Conservation (phyloP, 2,329 filamentous ascomycete genomes). For the Knoxdaviesia proteae region DNA sequence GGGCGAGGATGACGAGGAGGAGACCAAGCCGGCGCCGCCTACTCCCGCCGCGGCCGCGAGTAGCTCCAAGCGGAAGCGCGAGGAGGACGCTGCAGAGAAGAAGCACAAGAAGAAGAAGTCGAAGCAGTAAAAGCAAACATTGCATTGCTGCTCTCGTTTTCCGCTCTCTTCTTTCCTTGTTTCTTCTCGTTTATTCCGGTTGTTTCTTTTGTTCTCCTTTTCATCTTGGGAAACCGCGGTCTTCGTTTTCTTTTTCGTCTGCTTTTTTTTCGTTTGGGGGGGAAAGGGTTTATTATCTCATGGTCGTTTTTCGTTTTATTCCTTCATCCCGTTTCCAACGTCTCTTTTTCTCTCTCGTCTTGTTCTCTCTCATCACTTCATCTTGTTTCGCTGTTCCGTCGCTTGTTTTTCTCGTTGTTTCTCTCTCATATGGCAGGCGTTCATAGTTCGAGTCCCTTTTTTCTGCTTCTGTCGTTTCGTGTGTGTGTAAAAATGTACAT, state of each 20-base stretch:
- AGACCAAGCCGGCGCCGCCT: slow-evolving; percentile 14
- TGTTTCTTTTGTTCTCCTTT: slow-evolving; percentile 3
- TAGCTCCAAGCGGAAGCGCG: slow-evolving; percentile 41
- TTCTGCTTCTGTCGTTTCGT: slow-evolving; percentile 2
- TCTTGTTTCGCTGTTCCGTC: too few relatives aligned
- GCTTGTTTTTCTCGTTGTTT: neutral
- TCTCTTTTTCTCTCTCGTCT: neutral
- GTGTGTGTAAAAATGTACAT: too few relatives aligned
- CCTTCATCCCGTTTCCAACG: neutral
- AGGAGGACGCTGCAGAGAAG: slow-evolving; percentile 33
- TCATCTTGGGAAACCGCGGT: slow-evolving; percentile 1
- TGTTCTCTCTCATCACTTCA: neutral
- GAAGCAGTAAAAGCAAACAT: slow-evolving; percentile 4
- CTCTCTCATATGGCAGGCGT: neutral
- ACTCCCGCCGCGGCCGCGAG: neutral
- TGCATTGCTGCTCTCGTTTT: slow-evolving; percentile 1
- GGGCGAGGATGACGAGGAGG: slow-evolving; percentile 12
- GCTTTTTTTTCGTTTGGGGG: neutral
- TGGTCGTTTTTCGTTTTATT: slow-evolving; percentile 1
- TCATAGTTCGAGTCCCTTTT: neutral
- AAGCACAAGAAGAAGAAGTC: slow-evolving; percentile 28
- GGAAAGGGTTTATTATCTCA: slow-evolving; percentile 4
- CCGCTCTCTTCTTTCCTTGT: slow-evolving; percentile 6
- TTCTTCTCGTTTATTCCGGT: slow-evolving; percentile 3
- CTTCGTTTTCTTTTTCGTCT: slow-evolving; percentile 1